Conservation (phyloP, 225 moss, liverwort and hornwort genomes). For the Takakia lepidozioides region DNA sequence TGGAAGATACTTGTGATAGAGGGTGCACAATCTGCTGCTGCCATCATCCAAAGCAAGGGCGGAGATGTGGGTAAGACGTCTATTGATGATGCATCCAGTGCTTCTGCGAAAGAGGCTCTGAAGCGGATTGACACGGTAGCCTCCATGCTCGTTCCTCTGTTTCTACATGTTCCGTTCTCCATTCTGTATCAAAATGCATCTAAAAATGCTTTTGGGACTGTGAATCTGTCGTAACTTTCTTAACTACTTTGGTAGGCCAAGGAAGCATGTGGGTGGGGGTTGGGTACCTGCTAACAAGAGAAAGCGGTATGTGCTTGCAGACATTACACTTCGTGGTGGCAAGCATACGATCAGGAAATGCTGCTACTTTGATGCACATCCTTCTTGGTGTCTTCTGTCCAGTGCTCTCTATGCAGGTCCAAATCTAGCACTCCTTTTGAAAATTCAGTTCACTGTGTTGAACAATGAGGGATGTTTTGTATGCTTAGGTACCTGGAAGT, state of each 20-base stretch:
- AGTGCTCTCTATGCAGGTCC: constrained; percentile 68
- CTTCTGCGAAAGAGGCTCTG: constrained; percentile 66
- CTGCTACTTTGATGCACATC: constrained; percentile 39
- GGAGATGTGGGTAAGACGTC: constrained; percentile 27
- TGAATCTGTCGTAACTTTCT: too few species aligned
- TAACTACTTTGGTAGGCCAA: too few species aligned
- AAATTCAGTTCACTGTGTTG: too few species aligned
- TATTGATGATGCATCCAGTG: constrained; percentile 34
- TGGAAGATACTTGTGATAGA: constrained; percentile 45
- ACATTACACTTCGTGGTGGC: constrained; percentile 61
- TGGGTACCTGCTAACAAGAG: too few species aligned
- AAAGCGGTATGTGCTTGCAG: constrained; percentile 27
- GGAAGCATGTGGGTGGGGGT: too few species aligned
- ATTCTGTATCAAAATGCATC: too few species aligned
- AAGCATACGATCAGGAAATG: constrained; percentile 54
- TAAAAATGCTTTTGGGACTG: too few species aligned
- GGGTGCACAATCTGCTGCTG: constrained; percentile 47
- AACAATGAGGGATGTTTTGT: too few species aligned
- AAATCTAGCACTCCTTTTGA: neutral
- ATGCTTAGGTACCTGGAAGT: too few species aligned
- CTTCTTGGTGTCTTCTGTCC: constrained; percentile 53
- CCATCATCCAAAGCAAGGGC: constrained; percentile 48
- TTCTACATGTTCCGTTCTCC: too few species aligned
- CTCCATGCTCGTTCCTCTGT: too few species aligned
- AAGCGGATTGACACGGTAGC: constrained; percentile 76